phyloP scores from a whole-genome alignment of 176 grass and related monocot species.

The Ananas comosus region DNA sequence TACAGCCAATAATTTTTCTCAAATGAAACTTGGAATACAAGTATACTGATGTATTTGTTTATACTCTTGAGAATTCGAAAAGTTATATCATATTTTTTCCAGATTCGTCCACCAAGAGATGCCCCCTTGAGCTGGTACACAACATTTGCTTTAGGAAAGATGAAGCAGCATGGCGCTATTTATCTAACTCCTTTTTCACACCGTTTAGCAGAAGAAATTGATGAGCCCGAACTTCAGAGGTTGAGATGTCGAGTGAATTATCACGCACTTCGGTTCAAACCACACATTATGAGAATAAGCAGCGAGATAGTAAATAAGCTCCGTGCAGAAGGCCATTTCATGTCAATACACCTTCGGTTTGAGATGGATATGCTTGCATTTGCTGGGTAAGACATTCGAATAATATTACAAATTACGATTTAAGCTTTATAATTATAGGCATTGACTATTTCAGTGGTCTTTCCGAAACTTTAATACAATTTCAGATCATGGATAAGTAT shows the following conservation, averaged over 20 bases:
- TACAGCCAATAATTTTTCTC: not conserved
- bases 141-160: constrained; percentile 70
- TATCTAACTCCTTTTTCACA: constrained; percentile 98
- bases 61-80: too few relatives aligned
- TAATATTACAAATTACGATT: not conserved
- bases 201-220: constrained; percentile 77
- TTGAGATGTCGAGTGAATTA: constrained; percentile 99
- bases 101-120: constrained; percentile 94
- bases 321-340: constrained; percentile 74
- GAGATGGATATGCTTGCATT: constrained; percentile 99
- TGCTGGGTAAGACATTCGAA: constrained; percentile 57
- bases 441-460: too few relatives aligned
- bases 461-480: not conserved
- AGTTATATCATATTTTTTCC: not conserved
- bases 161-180: constrained; percentile 82
- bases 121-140: constrained; percentile 92
- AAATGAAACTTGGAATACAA: not conserved
- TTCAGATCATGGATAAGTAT: not conserved
- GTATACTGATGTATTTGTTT: not conserved
- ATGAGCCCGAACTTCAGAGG: constrained; percentile 84
- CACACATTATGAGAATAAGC: constrained; percentile 84
- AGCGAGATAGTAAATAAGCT: constrained; percentile 88
- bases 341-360: constrained; percentile 99
- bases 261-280: constrained; percentile 88
- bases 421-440: too few relatives aligned